phyloP scores from a whole-genome alignment of 202 grass and related monocot genomes.

The Setaria italica region DNA sequence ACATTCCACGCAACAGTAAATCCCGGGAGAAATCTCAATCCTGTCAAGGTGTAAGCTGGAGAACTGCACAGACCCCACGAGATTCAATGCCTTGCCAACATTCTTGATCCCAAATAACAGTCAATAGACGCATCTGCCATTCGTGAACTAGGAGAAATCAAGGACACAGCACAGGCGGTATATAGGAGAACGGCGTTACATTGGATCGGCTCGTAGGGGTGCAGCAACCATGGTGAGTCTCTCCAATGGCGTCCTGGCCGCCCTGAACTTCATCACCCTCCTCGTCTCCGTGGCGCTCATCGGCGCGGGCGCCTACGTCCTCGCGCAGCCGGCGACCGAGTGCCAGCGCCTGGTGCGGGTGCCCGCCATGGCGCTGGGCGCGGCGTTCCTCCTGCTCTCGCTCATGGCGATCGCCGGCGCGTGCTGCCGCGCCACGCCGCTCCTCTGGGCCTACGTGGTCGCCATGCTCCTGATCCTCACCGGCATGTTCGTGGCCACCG shows the following conservation, averaged over 20 bases:
- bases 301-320: conserved; percentile 56
- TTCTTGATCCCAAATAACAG: not conserved
- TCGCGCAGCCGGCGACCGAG: conserved; percentile 46
- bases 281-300: conserved; percentile 59
- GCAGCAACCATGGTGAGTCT: conserved; percentile 51
- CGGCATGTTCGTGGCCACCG: conserved; percentile 64
- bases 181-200: not conserved
- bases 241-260: conserved; percentile 64
- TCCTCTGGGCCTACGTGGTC: conserved; percentile 74
- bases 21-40: conserved; percentile 8
- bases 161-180: not conserved
- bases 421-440: conserved; percentile 56
- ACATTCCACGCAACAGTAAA: not conserved
- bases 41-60: not conserved
- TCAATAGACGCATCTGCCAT: not conserved
- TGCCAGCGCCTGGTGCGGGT: conserved; percentile 62
- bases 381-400: conserved; percentile 61
- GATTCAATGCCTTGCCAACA: not conserved
- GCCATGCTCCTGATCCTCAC: conserved; percentile 68
- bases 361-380: conserved; percentile 60
- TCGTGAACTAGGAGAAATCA: not conserved
- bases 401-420: conserved; percentile 65
- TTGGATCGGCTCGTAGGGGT: not conserved
- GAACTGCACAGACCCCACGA: too few species aligned
- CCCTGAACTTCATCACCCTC: conserved; percentile 63